Conservation (phyloP, 306 rosid species). For the Malus orientalis region DNA sequence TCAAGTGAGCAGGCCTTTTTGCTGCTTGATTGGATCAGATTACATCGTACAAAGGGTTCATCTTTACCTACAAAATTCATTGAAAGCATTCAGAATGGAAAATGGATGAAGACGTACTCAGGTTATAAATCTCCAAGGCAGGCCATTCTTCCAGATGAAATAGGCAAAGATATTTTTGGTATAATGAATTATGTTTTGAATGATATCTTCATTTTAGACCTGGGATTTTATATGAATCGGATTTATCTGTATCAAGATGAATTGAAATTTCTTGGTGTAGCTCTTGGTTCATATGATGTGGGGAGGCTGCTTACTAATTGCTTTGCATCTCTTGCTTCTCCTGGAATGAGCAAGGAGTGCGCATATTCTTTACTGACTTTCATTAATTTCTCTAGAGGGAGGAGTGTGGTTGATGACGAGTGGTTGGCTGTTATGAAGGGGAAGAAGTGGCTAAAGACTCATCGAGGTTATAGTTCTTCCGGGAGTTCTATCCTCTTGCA, state of each 20-base stretch:
- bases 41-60: not conserved
- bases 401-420: not conserved
- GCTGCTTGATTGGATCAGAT: no score
- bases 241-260: conserved; percentile 17
- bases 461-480: conserved; percentile 10
- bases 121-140: conserved; percentile 4
- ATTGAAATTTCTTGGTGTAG: conserved; percentile 16
- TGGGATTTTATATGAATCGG: conserved; percentile 3
- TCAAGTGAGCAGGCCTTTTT: conserved; percentile 4
- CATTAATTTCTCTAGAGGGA: not conserved
- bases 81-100: conserved; percentile 9
- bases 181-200: conserved; percentile 12
- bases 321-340: conserved; percentile 1
- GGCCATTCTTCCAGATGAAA: conserved; percentile 8
- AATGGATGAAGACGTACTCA: conserved; percentile 13
- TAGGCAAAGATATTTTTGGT: not conserved
- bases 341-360: conserved; percentile 5
- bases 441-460: conserved; percentile 18
- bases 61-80: conserved; percentile 3
- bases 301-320: not conserved
- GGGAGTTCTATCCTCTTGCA: conserved; percentile 2
- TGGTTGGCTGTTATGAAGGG: conserved; percentile 14
- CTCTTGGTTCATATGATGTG: conserved; percentile 3
- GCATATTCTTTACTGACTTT: conserved; percentile 1
- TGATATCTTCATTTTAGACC: conserved; percentile 3